Percentiles rank a stretch among this genome's conserved stretches.
Evolutionary conservation across 169 alveolate genomes (phyloP).

Genomic region (Plasmodium fragile): DNA sequence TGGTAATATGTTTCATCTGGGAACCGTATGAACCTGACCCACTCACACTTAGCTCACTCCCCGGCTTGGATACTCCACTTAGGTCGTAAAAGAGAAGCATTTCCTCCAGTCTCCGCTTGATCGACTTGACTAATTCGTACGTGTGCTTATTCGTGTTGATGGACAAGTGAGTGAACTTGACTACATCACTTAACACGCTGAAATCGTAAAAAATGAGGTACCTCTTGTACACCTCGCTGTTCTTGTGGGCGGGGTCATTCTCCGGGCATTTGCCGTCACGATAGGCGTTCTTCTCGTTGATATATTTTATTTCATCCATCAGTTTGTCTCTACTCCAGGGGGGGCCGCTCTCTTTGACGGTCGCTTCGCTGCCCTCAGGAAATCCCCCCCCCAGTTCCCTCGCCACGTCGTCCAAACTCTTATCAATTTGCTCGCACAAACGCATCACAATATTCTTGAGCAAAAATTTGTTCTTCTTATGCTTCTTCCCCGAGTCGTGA

Average conservation of each 20-base stretch:
- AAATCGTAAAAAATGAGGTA: slow-evolving; percentile 48
- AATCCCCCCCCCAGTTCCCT: background rate
- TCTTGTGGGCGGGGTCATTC: background rate
- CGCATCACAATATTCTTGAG: slow-evolving; percentile 35
- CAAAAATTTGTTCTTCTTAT: slow-evolving; percentile 26
- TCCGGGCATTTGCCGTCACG: background rate
- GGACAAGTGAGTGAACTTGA: slow-evolving; percentile 42
- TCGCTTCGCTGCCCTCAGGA: background rate
- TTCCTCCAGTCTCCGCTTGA: slow-evolving; percentile 46
- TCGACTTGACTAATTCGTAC: slow-evolving; percentile 37
- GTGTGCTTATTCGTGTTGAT: slow-evolving; percentile 48
- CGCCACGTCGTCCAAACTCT: slow-evolving; percentile 26
- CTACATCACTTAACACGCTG: slow-evolving; percentile 34
- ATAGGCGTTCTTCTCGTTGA: slow-evolving; percentile 12
- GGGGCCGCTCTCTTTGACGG: background rate
- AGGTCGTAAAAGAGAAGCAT: slow-evolving; percentile 4
- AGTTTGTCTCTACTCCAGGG: slow-evolving; percentile 9
- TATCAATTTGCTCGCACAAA: slow-evolving; percentile 34
- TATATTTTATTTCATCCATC: slow-evolving; percentile 25
- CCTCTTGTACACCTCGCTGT: slow-evolving; percentile 10
- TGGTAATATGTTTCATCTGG: slow-evolving; percentile 16
- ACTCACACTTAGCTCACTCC: background rate
- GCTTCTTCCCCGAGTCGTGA: slow-evolving; percentile 19
- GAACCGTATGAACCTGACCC: background rate
- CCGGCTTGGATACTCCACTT: background rate